Base-by-base conservation (phyloP, 768 basidiomycete genomes). In the Leucogyrophana mollusca region DNA sequence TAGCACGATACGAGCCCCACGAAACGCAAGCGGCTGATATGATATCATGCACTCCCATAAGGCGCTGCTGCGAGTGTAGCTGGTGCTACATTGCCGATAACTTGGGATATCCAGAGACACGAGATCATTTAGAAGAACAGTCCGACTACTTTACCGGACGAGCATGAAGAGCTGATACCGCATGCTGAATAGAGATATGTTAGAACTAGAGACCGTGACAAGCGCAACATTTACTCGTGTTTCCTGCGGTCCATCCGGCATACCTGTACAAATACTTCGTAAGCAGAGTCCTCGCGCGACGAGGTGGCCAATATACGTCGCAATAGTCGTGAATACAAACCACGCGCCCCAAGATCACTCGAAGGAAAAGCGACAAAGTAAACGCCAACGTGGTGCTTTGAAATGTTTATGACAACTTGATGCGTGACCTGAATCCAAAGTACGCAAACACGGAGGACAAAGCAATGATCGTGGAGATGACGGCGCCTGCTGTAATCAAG, bases 81-180 rank as follows among this genome's bases (percentile, higher is more conserved):
- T n/a, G n/a, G 73, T 0, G 87, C 76, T 32, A 92, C 81, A 54
- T 91, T 91, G 24, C 78, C 82, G 40, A 89, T 80, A 34, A 90
- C 87, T 65, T 90, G 87, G 0, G 85, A 88, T 14, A 82, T 85
- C 91, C 90, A 93, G 17, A 90, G 71, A 70, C 83, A 93, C n/a
- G 85, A 84, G 62, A 92, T 91, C 1, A 83, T 81, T 50, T 80
- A 93, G 64, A 91, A 81, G 44, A 90, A 74, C 10, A 92, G 69
- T 3, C 91, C 90, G 1, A 86, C 78, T 35, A 92, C 89, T 60
- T 81, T 91, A 11, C 76, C 76, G 9, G 79, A 80, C 1, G 88
- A 90, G 59, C 88, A 91, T 3, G 71, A 70, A 0, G 73, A 71
- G 9, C 67, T 70, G 6, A 70, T 59, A 9, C 52, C 67, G 58